Evolutionary conservation across 2,329 filamentous ascomycete species (phyloP).

Genomic region (Phaeosphaeriaceae sp.): DNA sequence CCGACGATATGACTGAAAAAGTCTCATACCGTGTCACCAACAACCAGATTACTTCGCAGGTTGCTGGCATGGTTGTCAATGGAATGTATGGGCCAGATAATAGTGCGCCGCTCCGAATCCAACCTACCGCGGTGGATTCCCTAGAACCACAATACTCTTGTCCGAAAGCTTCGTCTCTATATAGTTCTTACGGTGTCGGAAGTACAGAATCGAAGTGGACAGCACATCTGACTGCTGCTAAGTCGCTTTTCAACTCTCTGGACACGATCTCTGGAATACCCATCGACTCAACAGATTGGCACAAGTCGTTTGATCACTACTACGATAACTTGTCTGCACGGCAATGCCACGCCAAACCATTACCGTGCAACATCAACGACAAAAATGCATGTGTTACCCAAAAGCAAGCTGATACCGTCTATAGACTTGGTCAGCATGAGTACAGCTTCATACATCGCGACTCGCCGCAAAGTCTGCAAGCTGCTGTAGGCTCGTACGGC

Average conservation of each 20-base stretch:
- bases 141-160: constrained; percentile 78
- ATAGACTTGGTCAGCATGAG: constrained; percentile 79
- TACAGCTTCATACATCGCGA: constrained; percentile 81
- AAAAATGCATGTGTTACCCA: constrained; percentile 66
- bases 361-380: constrained; percentile 69
- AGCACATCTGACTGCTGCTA: constrained; percentile 65
- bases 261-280: constrained; percentile 73
- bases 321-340: constrained; percentile 82
- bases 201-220: constrained; percentile 62
- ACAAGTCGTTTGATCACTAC: constrained; percentile 78
- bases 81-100: constrained; percentile 61
- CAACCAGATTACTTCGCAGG: constrained; percentile 82
- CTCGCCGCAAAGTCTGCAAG: constrained; percentile 64
- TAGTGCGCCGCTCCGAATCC: constrained; percentile 52
- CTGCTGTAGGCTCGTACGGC: constrained; percentile 68
- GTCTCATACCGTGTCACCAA: constrained; percentile 77
- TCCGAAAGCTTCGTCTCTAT: constrained; percentile 55
- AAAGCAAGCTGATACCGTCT: constrained; percentile 70
- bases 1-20: constrained; percentile 52
- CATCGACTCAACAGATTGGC: constrained; percentile 65
- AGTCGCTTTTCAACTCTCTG: constrained; percentile 63
- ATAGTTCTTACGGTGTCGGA: constrained; percentile 54
- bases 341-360: constrained; percentile 74
- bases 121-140: constrained; percentile 67
- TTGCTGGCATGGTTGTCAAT: constrained; percentile 74